Base-by-base conservation (phyloP, 164 flowering plant species). In the Pachysandra terminalis region DNA sequence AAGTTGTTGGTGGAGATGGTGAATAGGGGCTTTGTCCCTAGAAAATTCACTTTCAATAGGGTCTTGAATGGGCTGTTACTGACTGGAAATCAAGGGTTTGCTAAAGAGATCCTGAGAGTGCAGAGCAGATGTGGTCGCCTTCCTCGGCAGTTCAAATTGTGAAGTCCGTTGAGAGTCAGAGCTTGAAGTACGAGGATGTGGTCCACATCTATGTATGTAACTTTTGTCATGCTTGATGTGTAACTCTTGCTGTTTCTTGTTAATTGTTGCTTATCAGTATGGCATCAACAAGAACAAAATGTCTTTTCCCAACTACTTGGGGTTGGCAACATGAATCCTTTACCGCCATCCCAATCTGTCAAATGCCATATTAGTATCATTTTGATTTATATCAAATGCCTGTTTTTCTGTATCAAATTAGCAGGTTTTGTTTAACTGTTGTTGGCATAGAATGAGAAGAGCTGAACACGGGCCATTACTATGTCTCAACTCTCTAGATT, bases 1-100 rank as follows among this genome's bases (percentile, higher is more conserved):
- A 90, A 78, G 74, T 68, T 94, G 81, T 75, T 94, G 84, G 66
- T 86, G 54, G 97, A 91, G 81, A 91, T 91, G 98, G 83, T 89
- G 62, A 92, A 85, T 58, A 81, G 93, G 77, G 94, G 96, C 59
- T 91, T 87, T 72, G 52, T 87, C 70, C 98, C 98, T 45, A 73
- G 87, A 21, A 89, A 51, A 67, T 85, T 90, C 51, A 86, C 81
- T 15, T 87, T 86, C 74, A 89, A 84, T 61, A 76, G 94, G 65
- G 86, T 95, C 56, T 68, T 95, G 72, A 81, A 95, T 80, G 98
- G 96, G 64, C 91, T 91, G 70, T 67, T 89, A 73, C 51, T 90
- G 54, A 90, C 94, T 19, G 97, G 96, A 21, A 86, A 90, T 76
- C 96, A 94, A 76, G 87, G 45, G 26, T 85, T 90, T 82, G 97